Percentiles rank a stretch among this genome's conserved stretches.
These are phyloP conservation scores for Vitis hybrid DNA, from an alignment of 177 flowering plant species.

Conservation along the genomic window DNA sequence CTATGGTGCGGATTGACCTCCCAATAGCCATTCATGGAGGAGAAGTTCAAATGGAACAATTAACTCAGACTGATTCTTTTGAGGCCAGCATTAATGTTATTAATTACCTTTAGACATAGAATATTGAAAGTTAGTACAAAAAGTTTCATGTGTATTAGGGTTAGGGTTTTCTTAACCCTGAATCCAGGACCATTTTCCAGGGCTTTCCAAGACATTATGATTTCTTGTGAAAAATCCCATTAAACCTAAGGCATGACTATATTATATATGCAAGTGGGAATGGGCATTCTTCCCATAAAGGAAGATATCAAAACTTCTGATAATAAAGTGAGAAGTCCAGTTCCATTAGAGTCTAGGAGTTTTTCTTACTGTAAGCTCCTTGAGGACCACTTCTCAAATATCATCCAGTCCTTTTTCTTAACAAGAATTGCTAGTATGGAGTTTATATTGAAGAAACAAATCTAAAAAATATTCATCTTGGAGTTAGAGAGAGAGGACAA, in stretches of 20 bases:
- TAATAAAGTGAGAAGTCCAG: conserved; percentile 7
- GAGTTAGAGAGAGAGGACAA: conserved; percentile 17
- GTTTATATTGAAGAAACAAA: neutral
- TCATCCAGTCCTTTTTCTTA: neutral
- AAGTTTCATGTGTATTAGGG: conserved; percentile 5
- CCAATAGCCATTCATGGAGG: too few species aligned
- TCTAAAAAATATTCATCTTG: neutral
- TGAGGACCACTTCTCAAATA: conserved; percentile 41
- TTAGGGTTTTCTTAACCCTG: conserved; percentile 22
- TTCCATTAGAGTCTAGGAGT: conserved; percentile 10
- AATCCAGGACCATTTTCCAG: conserved; percentile 24
- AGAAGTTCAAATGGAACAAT: too few species aligned
- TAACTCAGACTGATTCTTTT: too few species aligned
- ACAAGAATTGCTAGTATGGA: neutral
- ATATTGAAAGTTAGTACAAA: too few species aligned
- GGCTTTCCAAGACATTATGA: conserved; percentile 9
- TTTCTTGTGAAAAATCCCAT: conserved; percentile 19
- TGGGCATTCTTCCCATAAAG: conserved; percentile 19
- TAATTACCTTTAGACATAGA: too few species aligned
- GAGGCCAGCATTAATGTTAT: too few species aligned
- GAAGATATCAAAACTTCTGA: conserved; percentile 1
- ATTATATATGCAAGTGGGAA: conserved; percentile 12
- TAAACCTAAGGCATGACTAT: conserved; percentile 29
- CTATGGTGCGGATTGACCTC: too few species aligned
- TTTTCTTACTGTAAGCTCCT: conserved; percentile 15